phyloP scores from a whole-genome alignment of 441 rosid species.

The Mallotus japonicus region DNA sequence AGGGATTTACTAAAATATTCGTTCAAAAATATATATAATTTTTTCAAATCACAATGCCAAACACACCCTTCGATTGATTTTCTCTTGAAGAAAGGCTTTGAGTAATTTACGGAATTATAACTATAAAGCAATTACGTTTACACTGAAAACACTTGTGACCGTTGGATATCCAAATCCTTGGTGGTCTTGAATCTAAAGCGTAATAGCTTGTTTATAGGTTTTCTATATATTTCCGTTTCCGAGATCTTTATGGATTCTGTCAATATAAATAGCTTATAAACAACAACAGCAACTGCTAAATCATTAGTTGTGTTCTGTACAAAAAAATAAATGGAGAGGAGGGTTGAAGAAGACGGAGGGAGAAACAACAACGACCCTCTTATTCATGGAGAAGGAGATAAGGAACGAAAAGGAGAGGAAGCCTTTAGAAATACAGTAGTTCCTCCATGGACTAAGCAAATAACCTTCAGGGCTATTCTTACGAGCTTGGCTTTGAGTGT shows the following conservation, averaged over 20 bases:
- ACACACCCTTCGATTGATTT: too few relatives aligned
- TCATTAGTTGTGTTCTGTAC: background rate
- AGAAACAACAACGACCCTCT: background rate
- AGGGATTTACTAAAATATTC: too few relatives aligned
- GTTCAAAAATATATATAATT: too few relatives aligned
- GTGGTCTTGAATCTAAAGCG: too few relatives aligned
- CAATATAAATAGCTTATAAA: too few relatives aligned
- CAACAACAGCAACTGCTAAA: background rate
- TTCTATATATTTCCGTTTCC: background rate
- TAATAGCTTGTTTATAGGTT: too few relatives aligned
- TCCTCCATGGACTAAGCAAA: conserved; percentile 64
- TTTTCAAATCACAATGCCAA: too few relatives aligned
- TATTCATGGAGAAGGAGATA: background rate
- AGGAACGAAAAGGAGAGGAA: conserved; percentile 37
- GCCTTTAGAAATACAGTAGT: conserved; percentile 52
- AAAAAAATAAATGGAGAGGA: background rate
- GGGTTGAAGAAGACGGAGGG: background rate
- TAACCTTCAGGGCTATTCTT: conserved; percentile 60
- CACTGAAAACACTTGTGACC: background rate
- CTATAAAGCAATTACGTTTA: too few relatives aligned
- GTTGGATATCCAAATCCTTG: background rate
- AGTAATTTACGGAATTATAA: too few relatives aligned
- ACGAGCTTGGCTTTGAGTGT: conserved; percentile 57
- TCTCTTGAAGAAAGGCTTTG: too few relatives aligned
- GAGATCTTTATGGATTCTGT: background rate